Evolutionary conservation across 164 flowering plant genomes (phyloP).

Genomic region (Cinnamomum micranthum): DNA sequence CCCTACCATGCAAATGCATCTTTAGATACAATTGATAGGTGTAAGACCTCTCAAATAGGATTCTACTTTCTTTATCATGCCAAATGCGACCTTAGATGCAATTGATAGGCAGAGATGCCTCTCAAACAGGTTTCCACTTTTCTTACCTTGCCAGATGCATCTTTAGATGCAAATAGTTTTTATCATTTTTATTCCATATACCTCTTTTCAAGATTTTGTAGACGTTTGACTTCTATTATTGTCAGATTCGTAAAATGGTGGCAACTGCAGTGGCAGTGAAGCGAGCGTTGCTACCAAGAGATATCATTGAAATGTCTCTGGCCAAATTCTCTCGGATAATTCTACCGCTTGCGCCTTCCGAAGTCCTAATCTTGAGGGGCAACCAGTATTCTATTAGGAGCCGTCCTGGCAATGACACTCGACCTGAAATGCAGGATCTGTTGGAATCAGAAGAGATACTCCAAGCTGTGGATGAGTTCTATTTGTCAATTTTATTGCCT

Average conservation of each 20-base stretch:
- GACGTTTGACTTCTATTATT: background rate
- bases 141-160: too few species aligned
- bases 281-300: slow-evolving; percentile 69
- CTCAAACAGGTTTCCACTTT: too few species aligned
- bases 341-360: slow-evolving; percentile 91
- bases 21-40: too few species aligned
- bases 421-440: slow-evolving; percentile 57
- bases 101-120: too few species aligned
- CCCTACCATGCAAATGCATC: too few species aligned
- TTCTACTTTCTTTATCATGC: too few species aligned
- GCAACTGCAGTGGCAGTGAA: slow-evolving; percentile 93
- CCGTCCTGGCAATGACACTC: slow-evolving; percentile 30
- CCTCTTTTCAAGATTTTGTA: background rate
- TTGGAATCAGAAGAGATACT: slow-evolving; percentile 65
- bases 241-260: slow-evolving; percentile 91
- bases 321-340: slow-evolving; percentile 70
- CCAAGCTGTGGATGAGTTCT: slow-evolving; percentile 54
- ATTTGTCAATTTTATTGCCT: slow-evolving; percentile 51
- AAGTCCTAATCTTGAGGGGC: slow-evolving; percentile 65
- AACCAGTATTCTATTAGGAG: slow-evolving; percentile 48
- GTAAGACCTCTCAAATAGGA: too few species aligned
- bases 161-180: too few species aligned
- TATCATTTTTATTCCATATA: too few species aligned
- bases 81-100: too few species aligned
- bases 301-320: slow-evolving; percentile 62